phyloP scores from a whole-genome alignment of 225 moss, liverwort and hornwort genomes.

The Asterella californica region DNA sequence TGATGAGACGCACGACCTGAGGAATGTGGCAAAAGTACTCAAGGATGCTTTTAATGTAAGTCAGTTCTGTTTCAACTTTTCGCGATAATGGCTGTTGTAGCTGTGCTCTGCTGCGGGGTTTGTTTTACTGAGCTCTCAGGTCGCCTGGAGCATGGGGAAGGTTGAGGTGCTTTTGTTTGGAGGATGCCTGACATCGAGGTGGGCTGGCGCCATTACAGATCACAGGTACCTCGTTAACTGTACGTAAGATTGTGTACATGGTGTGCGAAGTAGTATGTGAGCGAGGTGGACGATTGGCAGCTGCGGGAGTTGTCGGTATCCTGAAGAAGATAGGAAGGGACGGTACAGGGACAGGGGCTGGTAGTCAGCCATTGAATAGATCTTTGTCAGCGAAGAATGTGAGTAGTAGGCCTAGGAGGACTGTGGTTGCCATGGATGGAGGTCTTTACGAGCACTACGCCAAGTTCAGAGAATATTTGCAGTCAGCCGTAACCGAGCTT shows the following conservation, averaged over 20 bases:
- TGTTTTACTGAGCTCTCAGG: not conserved
- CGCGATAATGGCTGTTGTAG: not conserved
- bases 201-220: slow-evolving; percentile 42
- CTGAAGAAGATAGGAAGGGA: slow-evolving; percentile 79
- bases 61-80: not conserved
- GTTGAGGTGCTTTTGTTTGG: not conserved
- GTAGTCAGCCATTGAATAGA: slow-evolving; percentile 6
- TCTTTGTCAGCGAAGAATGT: slow-evolving; percentile 32
- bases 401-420: slow-evolving; percentile 68
- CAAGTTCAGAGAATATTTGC: slow-evolving; percentile 72
- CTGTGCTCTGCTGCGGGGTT: not conserved
- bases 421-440: slow-evolving; percentile 92
- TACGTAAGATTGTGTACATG: slow-evolving; percentile 68
- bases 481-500: slow-evolving; percentile 64
- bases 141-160: not conserved
- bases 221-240: slow-evolving; percentile 57
- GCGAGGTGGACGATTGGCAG: slow-evolving; percentile 89
- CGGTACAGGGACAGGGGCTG: slow-evolving; percentile 26
- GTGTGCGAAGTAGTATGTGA: slow-evolving; percentile 73
- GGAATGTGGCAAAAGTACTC: slow-evolving; percentile 62
- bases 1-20: slow-evolving; percentile 66
- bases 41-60: slow-evolving; percentile 73
- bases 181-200: not conserved
- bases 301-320: slow-evolving; percentile 78
- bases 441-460: slow-evolving; percentile 81